Evolutionary conservation across 208 protist genomes (phyloP), one percentile per base, ranked within the genome.

Genomic region (Porcisia hertigi): DNA sequence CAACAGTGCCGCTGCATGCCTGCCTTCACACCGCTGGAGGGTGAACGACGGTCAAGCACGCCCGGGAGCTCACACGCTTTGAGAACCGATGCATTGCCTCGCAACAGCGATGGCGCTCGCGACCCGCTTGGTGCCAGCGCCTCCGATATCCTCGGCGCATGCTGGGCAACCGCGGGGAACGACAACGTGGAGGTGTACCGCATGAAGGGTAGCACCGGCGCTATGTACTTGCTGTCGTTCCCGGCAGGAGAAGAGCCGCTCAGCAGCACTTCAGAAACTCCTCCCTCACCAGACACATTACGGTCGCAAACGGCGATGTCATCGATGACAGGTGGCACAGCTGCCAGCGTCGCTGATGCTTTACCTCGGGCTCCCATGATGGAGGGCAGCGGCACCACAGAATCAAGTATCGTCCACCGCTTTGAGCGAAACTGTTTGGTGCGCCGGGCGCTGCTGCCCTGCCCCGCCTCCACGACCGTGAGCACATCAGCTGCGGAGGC

Each of bases 171-270:
- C 20, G 63, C 77, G 30, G 52, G 60, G 45, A n/a, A 67, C 43
- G 54, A 72, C 34, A 73, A 79, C 70, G 54, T 60, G 57, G 73
- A 83, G 57, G 84, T 88, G 9, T 85, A 85, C 77, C 84, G 84
- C 30, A 73, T 85, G 60, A 71, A 88, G 45, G 76, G 69, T 69
- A 60, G 75, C 41, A 76, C 76, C 45, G 76, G 77, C 9, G 73
- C 83, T 45, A 75, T 83, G 49, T 79, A 81, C 60, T 58, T 88
- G 49, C 71, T 88, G 2, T 67, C 81, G 52, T 41, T 88, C 45
- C 80, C 84, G 20, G 69, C 70, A 1, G 59, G 67, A 3, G 43
- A 39, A 1, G 53, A 76, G 18, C 34, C 55, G 12, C 41, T 54
- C 11, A 69, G 41, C 30, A 39, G 62, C 3, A 23, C 67, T 41